Conservation (phyloP, 1,284 basidiomycete genomes). For the Somion occarium region DNA sequence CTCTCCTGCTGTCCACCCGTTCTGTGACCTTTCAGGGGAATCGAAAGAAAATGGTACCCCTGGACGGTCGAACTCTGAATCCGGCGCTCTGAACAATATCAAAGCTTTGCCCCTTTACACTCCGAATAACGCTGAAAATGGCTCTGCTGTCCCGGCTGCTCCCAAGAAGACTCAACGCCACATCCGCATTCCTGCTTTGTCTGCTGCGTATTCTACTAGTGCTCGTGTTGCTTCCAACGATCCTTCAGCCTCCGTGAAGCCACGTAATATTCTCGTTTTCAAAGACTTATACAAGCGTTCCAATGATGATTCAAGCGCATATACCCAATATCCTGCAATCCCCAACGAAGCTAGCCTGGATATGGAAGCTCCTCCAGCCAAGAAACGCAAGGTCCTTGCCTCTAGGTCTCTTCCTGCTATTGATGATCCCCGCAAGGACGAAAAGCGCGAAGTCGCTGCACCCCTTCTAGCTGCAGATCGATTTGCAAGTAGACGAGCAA, state of each 20-base stretch:
- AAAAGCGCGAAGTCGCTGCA: no score
- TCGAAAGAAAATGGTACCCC: not conserved
- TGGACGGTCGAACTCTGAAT: not conserved
- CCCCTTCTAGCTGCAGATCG: not conserved
- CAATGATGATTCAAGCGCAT: not conserved
- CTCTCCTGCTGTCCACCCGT: not conserved
- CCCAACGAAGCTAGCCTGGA: not conserved
- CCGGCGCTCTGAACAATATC: not conserved
- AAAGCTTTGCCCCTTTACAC: not conserved
- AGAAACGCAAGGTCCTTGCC: not conserved
- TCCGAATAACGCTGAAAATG: not conserved
- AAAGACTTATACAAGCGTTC: not conserved
- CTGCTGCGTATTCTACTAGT: not conserved
- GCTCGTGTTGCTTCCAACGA: not conserved
- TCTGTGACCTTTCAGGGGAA: no score
- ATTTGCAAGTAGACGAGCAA: constrained; percentile 12
- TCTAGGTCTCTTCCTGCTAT: not conserved
- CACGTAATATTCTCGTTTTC: no score
- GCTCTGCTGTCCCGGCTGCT: constrained; percentile 7
- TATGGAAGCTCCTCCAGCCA: not conserved
- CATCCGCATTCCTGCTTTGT: constrained; percentile 3
- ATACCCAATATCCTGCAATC: constrained; percentile 1
- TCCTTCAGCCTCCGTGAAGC: not conserved
- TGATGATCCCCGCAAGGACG: no score
- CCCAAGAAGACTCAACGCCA: constrained; percentile 11